These are phyloP conservation scores for Filosporella fistucella DNA, from an alignment of 495 filamentous ascomycete species.

Conservation along the genomic window DNA sequence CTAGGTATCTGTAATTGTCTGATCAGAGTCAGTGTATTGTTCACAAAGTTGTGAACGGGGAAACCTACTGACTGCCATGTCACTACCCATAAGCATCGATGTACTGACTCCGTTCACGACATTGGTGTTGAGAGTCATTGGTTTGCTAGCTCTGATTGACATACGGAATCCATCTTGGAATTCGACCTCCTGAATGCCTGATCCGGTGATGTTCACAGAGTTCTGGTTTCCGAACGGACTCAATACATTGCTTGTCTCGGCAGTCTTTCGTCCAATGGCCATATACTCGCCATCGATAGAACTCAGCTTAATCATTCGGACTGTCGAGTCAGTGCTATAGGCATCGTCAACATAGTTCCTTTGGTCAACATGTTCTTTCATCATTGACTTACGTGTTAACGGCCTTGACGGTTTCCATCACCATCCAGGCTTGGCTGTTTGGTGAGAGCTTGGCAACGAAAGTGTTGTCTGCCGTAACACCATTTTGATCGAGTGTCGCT, in stretches of 20 bases:
- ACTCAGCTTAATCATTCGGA: constrained; percentile 22
- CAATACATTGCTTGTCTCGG: constrained; percentile 20
- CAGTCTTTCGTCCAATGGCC: constrained; percentile 24
- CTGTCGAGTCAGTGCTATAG: constrained; percentile 20
- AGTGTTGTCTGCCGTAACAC: constrained; percentile 22
- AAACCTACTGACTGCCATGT: constrained; percentile 20
- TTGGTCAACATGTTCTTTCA: too few species aligned
- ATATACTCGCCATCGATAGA: constrained; percentile 27
- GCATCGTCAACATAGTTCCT: background rate
- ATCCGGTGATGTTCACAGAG: constrained; percentile 20
- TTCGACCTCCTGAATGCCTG: constrained; percentile 26
- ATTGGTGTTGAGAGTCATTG: constrained; percentile 22
- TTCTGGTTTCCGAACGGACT: constrained; percentile 17
- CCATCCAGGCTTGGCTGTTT: constrained; percentile 24
- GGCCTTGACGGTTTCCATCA: constrained; percentile 21
- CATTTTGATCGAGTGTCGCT: constrained; percentile 17
- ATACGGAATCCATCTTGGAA: constrained; percentile 26
- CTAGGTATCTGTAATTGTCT: constrained; percentile 25
- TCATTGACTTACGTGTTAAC: constrained; percentile 18
- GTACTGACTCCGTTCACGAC: constrained; percentile 22
- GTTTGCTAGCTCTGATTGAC: constrained; percentile 19
- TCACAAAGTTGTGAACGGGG: background rate
- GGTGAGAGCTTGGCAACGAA: constrained; percentile 23
- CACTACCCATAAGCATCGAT: constrained; percentile 17
- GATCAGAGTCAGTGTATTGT: background rate